phyloP scores from a whole-genome alignment of 176 grass and related monocot species.

The Aegilops longissima region DNA sequence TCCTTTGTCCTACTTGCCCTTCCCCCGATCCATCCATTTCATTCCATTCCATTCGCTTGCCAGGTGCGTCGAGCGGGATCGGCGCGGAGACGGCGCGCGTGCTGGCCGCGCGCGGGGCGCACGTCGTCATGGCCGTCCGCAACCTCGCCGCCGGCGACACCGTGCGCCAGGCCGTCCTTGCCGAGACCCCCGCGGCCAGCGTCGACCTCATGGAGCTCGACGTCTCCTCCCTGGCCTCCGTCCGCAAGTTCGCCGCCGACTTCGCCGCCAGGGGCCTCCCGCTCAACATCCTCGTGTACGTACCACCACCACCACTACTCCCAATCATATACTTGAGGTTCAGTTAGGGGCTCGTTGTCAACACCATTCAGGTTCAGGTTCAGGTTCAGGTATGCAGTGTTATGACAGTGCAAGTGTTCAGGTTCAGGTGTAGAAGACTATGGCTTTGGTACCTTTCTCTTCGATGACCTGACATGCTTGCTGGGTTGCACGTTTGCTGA shows the following conservation, averaged over 20 bases:
- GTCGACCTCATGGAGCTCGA: slow-evolving; percentile 81
- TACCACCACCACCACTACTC: too few relatives aligned
- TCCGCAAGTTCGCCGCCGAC: slow-evolving; percentile 65
- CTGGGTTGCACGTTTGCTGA: too few relatives aligned
- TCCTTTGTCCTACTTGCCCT: neutral
- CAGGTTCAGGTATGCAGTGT: too few relatives aligned
- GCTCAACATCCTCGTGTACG: slow-evolving; percentile 79
- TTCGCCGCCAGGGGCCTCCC: slow-evolving; percentile 55
- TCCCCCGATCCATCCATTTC: too few relatives aligned
- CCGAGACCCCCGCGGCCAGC: slow-evolving; percentile 46
- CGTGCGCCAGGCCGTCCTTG: slow-evolving; percentile 50
- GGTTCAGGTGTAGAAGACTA: too few relatives aligned
- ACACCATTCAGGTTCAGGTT: too few relatives aligned
- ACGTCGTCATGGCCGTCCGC: slow-evolving; percentile 79
- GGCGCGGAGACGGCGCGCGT: slow-evolving; percentile 66
- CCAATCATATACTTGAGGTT: neutral
- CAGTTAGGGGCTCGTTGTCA: too few relatives aligned
- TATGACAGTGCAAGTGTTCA: too few relatives aligned
- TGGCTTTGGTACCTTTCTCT: too few relatives aligned
- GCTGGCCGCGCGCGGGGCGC: slow-evolving; percentile 71
- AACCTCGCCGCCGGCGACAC: slow-evolving; percentile 41
- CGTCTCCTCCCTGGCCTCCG: slow-evolving; percentile 71
- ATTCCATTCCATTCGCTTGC: neutral
- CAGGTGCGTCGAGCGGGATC: slow-evolving; percentile 90
- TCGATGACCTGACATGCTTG: too few relatives aligned